Conservation (phyloP, 2,329 filamentous ascomycete species). For the Fusarium ambrosium region DNA sequence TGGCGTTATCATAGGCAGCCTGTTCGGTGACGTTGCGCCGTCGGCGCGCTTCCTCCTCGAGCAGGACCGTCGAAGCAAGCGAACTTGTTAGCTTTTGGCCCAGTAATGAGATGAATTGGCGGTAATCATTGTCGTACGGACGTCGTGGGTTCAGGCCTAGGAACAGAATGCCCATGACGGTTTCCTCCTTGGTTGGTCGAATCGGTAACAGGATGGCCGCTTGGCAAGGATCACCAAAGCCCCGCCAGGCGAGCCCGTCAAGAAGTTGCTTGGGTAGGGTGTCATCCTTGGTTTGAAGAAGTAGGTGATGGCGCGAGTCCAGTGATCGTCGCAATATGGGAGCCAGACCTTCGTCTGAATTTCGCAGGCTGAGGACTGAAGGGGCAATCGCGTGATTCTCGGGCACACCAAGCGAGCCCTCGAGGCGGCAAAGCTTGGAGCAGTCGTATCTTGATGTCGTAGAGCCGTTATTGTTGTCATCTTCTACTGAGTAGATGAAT, state of each 20-base stretch:
- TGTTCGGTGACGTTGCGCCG: slow-evolving; percentile 64
- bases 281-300: slow-evolving; percentile 60
- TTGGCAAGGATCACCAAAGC: slow-evolving; percentile 75
- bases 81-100: slow-evolving; percentile 73
- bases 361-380: slow-evolving; percentile 52
- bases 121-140: slow-evolving; percentile 81
- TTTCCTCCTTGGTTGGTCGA: slow-evolving; percentile 74
- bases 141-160: slow-evolving; percentile 78
- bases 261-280: slow-evolving; percentile 71
- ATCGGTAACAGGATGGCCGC: slow-evolving; percentile 78
- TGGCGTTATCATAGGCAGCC: slow-evolving; percentile 75
- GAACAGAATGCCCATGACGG: slow-evolving; percentile 76
- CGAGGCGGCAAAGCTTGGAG: slow-evolving; percentile 56
- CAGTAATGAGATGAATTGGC: slow-evolving; percentile 71
- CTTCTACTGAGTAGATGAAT: slow-evolving; percentile 64
- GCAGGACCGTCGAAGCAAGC: slow-evolving; percentile 76
- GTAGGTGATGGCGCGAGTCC: slow-evolving; percentile 53
- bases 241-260: slow-evolving; percentile 70
- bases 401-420: slow-evolving; percentile 62
- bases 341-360: slow-evolving; percentile 55
- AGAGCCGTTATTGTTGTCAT: slow-evolving; percentile 51
- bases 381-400: slow-evolving; percentile 59
- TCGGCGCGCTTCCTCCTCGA: slow-evolving; percentile 78
- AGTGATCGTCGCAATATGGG: slow-evolving; percentile 57
- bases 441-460: slow-evolving; percentile 48